A percentile compares a stretch with the other conserved stretches of the same genome.
These are phyloP conservation scores for Penicillium diatomitis DNA, from an alignment of 495 filamentous ascomycete species.

Conservation along the genomic window DNA sequence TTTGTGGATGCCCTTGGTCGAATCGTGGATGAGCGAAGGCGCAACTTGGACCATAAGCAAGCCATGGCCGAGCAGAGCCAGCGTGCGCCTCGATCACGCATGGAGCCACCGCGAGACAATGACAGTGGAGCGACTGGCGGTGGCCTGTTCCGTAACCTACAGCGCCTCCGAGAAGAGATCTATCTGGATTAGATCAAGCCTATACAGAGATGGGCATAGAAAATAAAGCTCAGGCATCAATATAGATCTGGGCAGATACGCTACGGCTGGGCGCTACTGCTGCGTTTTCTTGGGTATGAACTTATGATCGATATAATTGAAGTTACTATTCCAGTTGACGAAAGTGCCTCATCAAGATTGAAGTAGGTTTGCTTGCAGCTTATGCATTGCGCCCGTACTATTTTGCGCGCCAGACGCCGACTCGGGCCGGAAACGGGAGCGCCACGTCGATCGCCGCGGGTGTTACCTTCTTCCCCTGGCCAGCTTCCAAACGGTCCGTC, in stretches of 20 bases:
- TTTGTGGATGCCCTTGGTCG: conserved; percentile 72
- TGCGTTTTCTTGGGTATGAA: too few relatives aligned
- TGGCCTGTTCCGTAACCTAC: conserved; percentile 71
- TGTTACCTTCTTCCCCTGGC: conserved; percentile 11
- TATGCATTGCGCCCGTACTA: background rate
- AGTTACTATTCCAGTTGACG: background rate
- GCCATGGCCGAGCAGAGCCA: conserved; percentile 34
- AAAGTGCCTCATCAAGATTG: background rate
- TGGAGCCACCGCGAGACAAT: conserved; percentile 22
- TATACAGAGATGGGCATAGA: conserved; percentile 5
- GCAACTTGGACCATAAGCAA: conserved; percentile 45
- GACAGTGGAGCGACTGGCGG: conserved; percentile 49
- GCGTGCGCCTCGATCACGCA: conserved; percentile 13
- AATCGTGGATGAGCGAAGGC: conserved; percentile 47
- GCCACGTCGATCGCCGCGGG: conserved; percentile 6
- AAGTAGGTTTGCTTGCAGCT: background rate
- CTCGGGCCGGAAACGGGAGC: conserved; percentile 8
- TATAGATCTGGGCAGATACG: too few relatives aligned
- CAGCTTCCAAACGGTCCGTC: background rate
- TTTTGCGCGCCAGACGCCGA: background rate
- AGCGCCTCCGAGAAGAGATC: conserved; percentile 68
- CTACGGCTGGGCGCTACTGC: too few relatives aligned
- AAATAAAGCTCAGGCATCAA: background rate
- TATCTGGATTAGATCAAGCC: conserved; percentile 37
- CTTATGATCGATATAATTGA: too few relatives aligned